These are phyloP conservation scores for Brassica hybrid DNA, from an alignment of 441 rosid genomes.

Conservation along the genomic window DNA sequence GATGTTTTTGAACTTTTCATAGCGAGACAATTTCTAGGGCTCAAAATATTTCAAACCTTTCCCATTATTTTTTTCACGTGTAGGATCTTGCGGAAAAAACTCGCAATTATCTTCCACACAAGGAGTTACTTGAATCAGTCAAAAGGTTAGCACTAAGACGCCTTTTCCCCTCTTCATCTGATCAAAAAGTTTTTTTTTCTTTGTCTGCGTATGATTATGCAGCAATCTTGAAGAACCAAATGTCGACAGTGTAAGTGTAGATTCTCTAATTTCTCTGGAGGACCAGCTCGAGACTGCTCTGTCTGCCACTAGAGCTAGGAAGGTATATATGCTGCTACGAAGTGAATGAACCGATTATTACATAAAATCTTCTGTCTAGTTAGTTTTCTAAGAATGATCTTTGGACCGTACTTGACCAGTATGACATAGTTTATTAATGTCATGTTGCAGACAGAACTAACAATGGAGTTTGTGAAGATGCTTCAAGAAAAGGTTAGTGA, in stretches of 20 bases:
- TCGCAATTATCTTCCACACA: slow-evolving; percentile 29
- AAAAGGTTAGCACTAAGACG: slow-evolving; percentile 28
- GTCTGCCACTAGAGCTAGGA: slow-evolving; percentile 32
- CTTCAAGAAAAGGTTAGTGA: slow-evolving; percentile 36
- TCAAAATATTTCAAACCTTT: not conserved
- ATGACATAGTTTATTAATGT: not conserved
- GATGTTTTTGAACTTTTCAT: slow-evolving; percentile 3
- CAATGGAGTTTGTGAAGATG: slow-evolving; percentile 22
- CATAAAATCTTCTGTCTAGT: not conserved
- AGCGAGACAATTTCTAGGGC: not conserved
- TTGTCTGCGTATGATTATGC: slow-evolving; percentile 10
- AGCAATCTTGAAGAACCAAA: slow-evolving; percentile 28
- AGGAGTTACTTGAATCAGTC: slow-evolving; percentile 35
- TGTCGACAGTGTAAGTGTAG: slow-evolving; percentile 18
- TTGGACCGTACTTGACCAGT: not conserved
- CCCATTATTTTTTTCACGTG: slow-evolving; percentile 19
- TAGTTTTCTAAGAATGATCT: not conserved
- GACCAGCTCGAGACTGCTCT: slow-evolving; percentile 29
- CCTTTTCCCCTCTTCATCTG: slow-evolving; percentile 9
- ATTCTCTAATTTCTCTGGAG: slow-evolving; percentile 23
- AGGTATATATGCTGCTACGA: slow-evolving; percentile 31
- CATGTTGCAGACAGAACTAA: slow-evolving; percentile 27
- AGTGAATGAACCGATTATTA: not conserved
- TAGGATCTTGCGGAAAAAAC: slow-evolving; percentile 30
- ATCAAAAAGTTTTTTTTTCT: not conserved